Evolutionary conservation across 305 asterid species (phyloP), one percentile per base, ranked within the genome.

Genomic region (Fraxinus latifolia): DNA sequence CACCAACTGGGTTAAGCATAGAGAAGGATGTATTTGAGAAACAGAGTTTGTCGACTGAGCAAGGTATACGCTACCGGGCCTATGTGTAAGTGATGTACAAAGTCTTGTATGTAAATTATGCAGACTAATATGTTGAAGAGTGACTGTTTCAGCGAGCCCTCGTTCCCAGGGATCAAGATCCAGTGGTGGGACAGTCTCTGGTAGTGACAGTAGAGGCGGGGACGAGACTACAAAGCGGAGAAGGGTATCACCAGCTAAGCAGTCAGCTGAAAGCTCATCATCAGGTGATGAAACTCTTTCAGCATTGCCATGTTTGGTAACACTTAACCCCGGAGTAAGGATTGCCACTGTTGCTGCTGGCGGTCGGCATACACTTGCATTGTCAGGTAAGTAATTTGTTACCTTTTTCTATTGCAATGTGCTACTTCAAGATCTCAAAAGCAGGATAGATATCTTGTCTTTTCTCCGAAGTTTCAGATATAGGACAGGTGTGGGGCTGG

Each of bases 401-500:
- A 21, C 60, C 60, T 70, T 82, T 8, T 37, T 77, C 50, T 42
- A 81, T 65, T 80, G 75, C 72, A 36, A 50, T 29, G 17, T 74
- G 68, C 75, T 53, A 65, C 78, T 76, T 80, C 50, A 67, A 73
- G 81, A 27, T 67, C 27, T 77, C 78, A 7, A 86, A 76, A 80
- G 81, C 81, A 76, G 82, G 80, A 74, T 44, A 80, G 79, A 81
- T 81, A 82, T 83, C 80, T 77, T 79, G 36, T 67, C 68, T 39
- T 78, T 77, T 86, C 81, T 79, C 81, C 83, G 27, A 86, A 89
- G 87, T 88, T 92, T 81, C 90, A 94, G 99, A 96, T 90, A 83
- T 88, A 76, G 99, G 99, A 85, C 98, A 94, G 90, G 98, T 96
- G 83, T 96, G 98, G 98, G 95, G 98, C 84, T 96, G 99, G 99